Evolutionary conservation across 75 land plant genomes (phyloP).

Genomic region (Chamaecyparis obtusa): DNA sequence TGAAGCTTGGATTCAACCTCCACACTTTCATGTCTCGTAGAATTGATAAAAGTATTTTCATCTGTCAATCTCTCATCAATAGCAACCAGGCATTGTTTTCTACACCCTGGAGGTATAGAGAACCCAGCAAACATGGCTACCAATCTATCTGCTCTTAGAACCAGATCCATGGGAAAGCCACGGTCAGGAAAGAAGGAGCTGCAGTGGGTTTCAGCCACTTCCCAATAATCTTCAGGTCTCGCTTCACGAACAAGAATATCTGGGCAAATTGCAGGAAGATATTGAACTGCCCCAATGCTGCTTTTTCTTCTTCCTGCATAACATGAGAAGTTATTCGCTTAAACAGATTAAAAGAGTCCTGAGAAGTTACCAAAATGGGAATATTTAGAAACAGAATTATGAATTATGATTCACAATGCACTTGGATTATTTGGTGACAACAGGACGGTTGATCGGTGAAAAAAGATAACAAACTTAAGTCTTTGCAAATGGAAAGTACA

Average conservation of each 20-base stretch:
- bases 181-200: conserved; percentile 69
- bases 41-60: conserved; percentile 29
- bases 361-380: not conserved
- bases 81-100: conserved; percentile 63
- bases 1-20: conserved; percentile 43
- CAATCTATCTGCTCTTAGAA: conserved; percentile 52
- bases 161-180: conserved; percentile 57
- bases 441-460: not conserved
- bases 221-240: conserved; percentile 66
- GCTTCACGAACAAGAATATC: conserved; percentile 66
- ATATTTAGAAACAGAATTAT: not conserved
- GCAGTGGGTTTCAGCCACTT: conserved; percentile 78
- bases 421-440: not conserved
- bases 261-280: conserved; percentile 46
- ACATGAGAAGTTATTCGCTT: not conserved
- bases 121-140: conserved; percentile 55
- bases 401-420: not conserved
- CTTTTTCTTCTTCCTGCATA: conserved; percentile 1
- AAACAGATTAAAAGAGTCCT: not conserved
- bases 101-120: conserved; percentile 43
- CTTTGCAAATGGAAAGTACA: not conserved
- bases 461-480: not conserved
- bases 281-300: conserved; percentile 48
- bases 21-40: conserved; percentile 36
- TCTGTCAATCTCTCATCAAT: conserved; percentile 21